Evolutionary conservation across 2,329 filamentous ascomycete genomes (phyloP), one percentile per base, ranked within the genome.

Genomic region (Talaromyces sp.): DNA sequence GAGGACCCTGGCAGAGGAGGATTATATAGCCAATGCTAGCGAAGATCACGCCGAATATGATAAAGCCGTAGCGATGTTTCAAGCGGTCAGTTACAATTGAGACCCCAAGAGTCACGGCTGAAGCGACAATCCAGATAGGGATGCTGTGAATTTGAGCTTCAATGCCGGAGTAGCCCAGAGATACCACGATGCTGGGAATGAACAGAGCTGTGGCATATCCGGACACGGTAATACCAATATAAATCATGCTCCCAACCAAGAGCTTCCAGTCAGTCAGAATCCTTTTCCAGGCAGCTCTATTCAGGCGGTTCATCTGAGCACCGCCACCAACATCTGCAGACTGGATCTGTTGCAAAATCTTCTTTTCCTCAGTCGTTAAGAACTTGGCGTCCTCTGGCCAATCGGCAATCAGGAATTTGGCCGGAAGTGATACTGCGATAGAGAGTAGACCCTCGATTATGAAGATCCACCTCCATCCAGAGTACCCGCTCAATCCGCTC

Each of bases 61-160:
- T 72, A 67, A 79, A 79, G 2, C 71, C 67, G 66, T 75, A 79
- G 11, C 78, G 72, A 61, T 76, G 73, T 45, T 71, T 71, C 29
- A 74, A 61, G n/a, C 68, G 69, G 49, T 76, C 73, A 34, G 75
- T 74, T 53, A 72, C 19, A 27, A 74, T 69, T 5, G 74, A 74
- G 11, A 71, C 70, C 38, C 68, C 66, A 15, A 78, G 58, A 5
- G 73, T 72, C 49, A 72, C 70, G 5, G 72, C 67, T 3, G 73
- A 72, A 1, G 74, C 75, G 17, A 73, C 74, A 45, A 72, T 69
- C 69, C 73, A 75, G 67, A 78, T 70, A 1, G 77, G 77, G 43
- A 78, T 77, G 56, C 70, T 74, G 63, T 77, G 74, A 36, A 78
- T 70, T 65, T 79, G 77, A 25, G 74, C 74, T 40, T 71, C 64